phyloP scores from a whole-genome alignment of 129 eudicot species.

The Logfia minima region DNA sequence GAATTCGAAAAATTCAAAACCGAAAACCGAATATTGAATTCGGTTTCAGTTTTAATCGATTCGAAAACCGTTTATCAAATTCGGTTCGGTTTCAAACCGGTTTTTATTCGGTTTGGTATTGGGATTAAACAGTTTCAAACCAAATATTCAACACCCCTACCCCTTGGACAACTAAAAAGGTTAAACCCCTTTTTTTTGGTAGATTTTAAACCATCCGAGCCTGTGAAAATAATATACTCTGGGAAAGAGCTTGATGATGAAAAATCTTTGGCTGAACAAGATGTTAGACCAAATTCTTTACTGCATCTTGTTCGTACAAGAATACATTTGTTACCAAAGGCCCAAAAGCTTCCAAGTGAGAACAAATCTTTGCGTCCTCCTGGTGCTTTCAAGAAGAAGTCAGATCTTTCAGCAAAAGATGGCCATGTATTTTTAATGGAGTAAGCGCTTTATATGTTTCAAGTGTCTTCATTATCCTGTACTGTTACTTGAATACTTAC shows the following conservation, averaged over 20 bases:
- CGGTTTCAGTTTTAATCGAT: too few relatives aligned
- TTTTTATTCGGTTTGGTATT: too few relatives aligned
- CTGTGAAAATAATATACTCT: constrained; percentile 72
- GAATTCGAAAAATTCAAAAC: too few relatives aligned
- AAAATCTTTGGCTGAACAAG: constrained; percentile 72
- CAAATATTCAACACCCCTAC: too few relatives aligned
- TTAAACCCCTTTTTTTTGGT: constrained; percentile 6
- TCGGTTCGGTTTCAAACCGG: too few relatives aligned
- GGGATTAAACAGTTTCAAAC: too few relatives aligned
- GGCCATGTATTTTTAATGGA: constrained; percentile 95
- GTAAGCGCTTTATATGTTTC: constrained; percentile 50
- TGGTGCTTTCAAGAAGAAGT: constrained; percentile 96
- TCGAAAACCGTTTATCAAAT: too few relatives aligned
- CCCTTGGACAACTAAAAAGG: neutral
- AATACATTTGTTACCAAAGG: constrained; percentile 73
- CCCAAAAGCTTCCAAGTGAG: constrained; percentile 91
- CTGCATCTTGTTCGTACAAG: constrained; percentile 94
- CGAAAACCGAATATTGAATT: too few relatives aligned
- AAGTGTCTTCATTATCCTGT: neutral
- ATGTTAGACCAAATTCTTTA: constrained; percentile 84
- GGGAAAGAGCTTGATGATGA: constrained; percentile 89
- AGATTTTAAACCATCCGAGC: constrained; percentile 82
- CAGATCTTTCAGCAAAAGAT: constrained; percentile 94
- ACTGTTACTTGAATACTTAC: constrained; percentile 12
- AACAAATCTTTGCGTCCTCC: constrained; percentile 97